phyloP scores from a whole-genome alignment of 2,329 filamentous ascomycete species.

The Claviceps fusiformis region DNA sequence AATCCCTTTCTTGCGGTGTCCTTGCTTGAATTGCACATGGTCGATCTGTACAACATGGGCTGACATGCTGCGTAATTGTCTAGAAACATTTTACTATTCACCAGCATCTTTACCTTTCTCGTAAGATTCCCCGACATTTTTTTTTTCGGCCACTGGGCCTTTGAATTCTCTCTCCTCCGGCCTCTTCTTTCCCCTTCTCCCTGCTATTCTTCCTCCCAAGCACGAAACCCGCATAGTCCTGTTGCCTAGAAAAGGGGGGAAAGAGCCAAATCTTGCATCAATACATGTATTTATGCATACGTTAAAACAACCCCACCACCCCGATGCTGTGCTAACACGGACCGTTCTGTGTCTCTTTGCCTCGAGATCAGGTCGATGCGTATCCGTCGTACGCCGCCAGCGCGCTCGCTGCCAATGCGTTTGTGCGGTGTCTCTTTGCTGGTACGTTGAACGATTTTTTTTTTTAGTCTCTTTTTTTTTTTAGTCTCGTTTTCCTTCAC shows the following conservation, averaged over 20 bases:
- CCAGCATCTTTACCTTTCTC: conserved; percentile 78
- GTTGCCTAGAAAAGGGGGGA: no score
- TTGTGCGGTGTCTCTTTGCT: conserved; percentile 65
- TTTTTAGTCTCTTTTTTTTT: no score
- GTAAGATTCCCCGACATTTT: conserved; percentile 31
- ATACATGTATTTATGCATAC: no score
- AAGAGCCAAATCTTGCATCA: no score
- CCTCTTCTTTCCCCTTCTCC: background rate
- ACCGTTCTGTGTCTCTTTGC: background rate
- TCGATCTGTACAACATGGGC: conserved; percentile 9
- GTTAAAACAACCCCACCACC: no score
- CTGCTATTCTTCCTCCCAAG: no score
- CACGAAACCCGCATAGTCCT: no score
- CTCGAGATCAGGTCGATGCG: conserved; percentile 45
- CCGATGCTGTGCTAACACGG: background rate
- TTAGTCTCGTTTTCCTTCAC: no score
- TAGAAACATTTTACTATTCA: conserved; percentile 66
- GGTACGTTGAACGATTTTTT: conserved; percentile 23
- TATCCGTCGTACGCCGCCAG: conserved; percentile 64
- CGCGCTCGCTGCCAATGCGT: conserved; percentile 72
- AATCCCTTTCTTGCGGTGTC: background rate
- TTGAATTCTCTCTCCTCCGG: background rate
- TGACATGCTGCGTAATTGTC: conserved; percentile 13
- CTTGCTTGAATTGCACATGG: background rate
- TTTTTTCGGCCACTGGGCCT: background rate